A percentile compares a stretch with the other conserved stretches of the same genome.
These are phyloP conservation scores for Linanthus parryae DNA, from an alignment of 148 eudicot genomes.

Conservation along the genomic window DNA sequence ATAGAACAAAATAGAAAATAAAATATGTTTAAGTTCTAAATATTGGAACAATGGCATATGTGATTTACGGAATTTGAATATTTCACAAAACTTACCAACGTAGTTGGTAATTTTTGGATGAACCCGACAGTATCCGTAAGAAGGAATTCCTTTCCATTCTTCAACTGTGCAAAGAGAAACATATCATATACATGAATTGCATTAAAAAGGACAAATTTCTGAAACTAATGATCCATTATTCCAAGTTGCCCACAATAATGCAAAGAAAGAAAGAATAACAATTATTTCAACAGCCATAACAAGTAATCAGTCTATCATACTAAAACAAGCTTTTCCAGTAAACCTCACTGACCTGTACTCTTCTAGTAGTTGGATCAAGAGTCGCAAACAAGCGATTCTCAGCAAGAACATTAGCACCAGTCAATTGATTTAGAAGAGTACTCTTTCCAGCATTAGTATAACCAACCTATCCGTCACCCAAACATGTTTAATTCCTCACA, in stretches of 20 bases:
- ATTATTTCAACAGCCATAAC: neutral
- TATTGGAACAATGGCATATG: neutral
- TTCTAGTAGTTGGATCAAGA: slow-evolving; percentile 97
- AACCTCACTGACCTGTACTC: slow-evolving; percentile 71
- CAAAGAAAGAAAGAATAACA: neutral
- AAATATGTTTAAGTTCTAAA: no score
- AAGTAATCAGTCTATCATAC: neutral
- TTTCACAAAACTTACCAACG: slow-evolving; percentile 42
- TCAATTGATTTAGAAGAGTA: slow-evolving; percentile 79
- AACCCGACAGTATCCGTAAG: slow-evolving; percentile 97
- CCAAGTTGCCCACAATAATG: neutral
- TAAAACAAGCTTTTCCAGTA: slow-evolving; percentile 1
- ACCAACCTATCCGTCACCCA: no score
- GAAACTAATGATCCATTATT: neutral
- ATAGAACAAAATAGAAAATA: no score
- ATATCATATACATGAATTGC: neutral
- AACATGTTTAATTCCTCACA: no score
- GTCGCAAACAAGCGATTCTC: slow-evolving; percentile 95
- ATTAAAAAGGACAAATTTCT: neutral
- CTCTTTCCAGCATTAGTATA: slow-evolving; percentile 99
- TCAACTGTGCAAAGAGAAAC: slow-evolving; percentile 39
- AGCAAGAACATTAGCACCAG: slow-evolving; percentile 95
- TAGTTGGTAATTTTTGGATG: slow-evolving; percentile 91
- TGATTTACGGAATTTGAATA: neutral
- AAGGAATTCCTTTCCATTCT: slow-evolving; percentile 82